Conservation (phyloP, 768 basidiomycete species). For the Podaxis sp. region DNA sequence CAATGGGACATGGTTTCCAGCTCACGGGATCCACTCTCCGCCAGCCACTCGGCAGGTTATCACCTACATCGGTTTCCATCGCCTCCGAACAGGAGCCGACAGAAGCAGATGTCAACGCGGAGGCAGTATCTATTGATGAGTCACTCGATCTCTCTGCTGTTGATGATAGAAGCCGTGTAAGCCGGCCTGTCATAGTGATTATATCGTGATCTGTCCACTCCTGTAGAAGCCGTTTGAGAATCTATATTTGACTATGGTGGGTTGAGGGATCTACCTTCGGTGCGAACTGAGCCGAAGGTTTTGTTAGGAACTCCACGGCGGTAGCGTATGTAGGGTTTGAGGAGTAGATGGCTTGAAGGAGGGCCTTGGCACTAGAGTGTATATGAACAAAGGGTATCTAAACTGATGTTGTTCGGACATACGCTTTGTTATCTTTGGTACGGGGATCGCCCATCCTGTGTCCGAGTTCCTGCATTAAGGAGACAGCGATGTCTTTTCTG, state of each 20-base stretch:
- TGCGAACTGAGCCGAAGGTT: slow-evolving; percentile 11
- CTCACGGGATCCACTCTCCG: slow-evolving; percentile 38
- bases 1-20: slow-evolving; percentile 74
- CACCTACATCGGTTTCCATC: background rate
- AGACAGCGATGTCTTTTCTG: slow-evolving; percentile 43
- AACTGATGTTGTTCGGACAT: slow-evolving; percentile 10
- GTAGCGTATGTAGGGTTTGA: slow-evolving; percentile 34
- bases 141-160: background rate
- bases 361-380: slow-evolving; percentile 23
- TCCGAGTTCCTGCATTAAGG: slow-evolving; percentile 49
- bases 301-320: slow-evolving; percentile 25
- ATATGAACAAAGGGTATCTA: background rate
- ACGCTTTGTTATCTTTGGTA: slow-evolving; percentile 34
- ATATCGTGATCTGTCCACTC: slow-evolving; percentile 54
- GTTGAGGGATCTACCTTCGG: slow-evolving; percentile 7
- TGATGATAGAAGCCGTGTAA: slow-evolving; percentile 33
- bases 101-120: background rate
- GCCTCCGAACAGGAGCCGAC: background rate
- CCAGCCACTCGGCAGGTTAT: slow-evolving; percentile 50
- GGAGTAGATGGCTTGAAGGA: slow-evolving; percentile 42
- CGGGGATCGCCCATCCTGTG: slow-evolving; percentile 28
- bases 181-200: slow-evolving; percentile 54
- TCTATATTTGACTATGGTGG: background rate
- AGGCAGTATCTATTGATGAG: background rate
- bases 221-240: slow-evolving; percentile 3